These are phyloP conservation scores for Candida boidinii DNA, from an alignment of 805 yeast species.

Conservation along the genomic window DNA sequence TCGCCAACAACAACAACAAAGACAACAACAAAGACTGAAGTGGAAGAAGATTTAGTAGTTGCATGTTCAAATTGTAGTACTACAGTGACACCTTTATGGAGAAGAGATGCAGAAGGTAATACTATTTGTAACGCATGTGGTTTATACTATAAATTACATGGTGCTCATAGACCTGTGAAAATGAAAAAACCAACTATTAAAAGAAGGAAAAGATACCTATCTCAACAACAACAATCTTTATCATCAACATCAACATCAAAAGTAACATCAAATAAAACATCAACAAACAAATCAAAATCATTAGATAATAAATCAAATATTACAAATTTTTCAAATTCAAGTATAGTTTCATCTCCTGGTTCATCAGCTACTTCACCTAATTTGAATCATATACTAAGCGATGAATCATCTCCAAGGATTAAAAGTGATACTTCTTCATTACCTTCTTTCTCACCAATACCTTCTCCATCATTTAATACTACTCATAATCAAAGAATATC, in stretches of 20 bases:
- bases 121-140: conserved; percentile 90
- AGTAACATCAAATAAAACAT: background rate
- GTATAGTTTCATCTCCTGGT: background rate
- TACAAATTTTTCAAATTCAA: background rate
- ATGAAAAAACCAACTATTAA: conserved; percentile 69
- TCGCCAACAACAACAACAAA: background rate
- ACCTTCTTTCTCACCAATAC: background rate
- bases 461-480: conserved; percentile 1
- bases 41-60: conserved; percentile 43
- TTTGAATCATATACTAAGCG: too few species aligned
- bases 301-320: background rate
- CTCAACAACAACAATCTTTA: conserved; percentile 1
- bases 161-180: conserved; percentile 66
- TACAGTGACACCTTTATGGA: conserved; percentile 82
- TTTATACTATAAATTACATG: conserved; percentile 66
- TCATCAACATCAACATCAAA: background rate
- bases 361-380: background rate
- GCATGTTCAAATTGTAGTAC: conserved; percentile 82
- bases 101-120: conserved; percentile 73
- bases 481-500: conserved; percentile 11
- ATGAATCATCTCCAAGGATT: background rate
- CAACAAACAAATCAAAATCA: background rate
- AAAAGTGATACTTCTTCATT: background rate
- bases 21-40: background rate
- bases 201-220: conserved; percentile 48